Evolutionary conservation across 768 basidiomycete species (phyloP).

Genomic region (Xerocomellus amylosporus): DNA sequence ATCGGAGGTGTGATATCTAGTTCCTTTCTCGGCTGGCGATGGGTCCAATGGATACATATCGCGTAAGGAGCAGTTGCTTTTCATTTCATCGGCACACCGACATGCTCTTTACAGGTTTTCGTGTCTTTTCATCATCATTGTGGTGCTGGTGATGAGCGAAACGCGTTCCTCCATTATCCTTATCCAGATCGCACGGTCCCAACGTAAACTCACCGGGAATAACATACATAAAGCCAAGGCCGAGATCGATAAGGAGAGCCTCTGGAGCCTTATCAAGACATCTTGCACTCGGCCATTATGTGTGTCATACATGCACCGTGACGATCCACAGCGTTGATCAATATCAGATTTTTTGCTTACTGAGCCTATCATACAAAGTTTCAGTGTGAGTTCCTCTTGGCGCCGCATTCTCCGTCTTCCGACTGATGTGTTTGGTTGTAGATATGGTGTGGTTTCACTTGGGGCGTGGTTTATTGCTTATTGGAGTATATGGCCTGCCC

Average conservation of each 20-base stretch:
- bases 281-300: conserved; percentile 69
- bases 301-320: conserved; percentile 34
- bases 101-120: conserved; percentile 41
- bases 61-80: conserved; percentile 38
- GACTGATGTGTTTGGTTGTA: conserved; percentile 21
- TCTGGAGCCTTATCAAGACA: conserved; percentile 58
- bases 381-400: conserved; percentile 49
- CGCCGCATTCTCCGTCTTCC: background rate
- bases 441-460: conserved; percentile 67
- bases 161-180: conserved; percentile 73
- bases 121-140: conserved; percentile 45
- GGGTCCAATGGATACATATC: conserved; percentile 78
- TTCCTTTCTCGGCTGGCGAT: conserved; percentile 62
- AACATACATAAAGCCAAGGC: conserved; percentile 54
- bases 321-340: background rate
- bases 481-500: conserved; percentile 42
- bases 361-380: conserved; percentile 71
- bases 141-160: conserved; percentile 61
- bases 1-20: conserved; percentile 62
- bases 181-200: conserved; percentile 55
- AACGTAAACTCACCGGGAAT: conserved; percentile 66
- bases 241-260: conserved; percentile 56
- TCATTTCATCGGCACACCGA: too few relatives aligned
- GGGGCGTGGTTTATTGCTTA: conserved; percentile 71
- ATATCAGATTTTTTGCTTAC: conserved; percentile 23